Conservation (phyloP, 345 rosid genomes). For the Raphanus raphanistrum region DNA sequence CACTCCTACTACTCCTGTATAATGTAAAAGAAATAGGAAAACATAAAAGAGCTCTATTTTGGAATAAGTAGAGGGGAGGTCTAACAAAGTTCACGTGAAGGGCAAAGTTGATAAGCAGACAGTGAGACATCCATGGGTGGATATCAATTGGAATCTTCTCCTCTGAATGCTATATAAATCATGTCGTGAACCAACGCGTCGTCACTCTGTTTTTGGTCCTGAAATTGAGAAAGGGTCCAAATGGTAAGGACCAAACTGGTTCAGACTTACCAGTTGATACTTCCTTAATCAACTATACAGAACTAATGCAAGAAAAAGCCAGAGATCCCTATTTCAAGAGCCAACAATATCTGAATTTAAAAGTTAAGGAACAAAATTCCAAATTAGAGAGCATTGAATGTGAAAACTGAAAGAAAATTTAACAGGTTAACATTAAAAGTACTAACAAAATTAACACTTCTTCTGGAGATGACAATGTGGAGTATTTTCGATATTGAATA, state of each 20-base stretch:
- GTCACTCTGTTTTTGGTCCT: not conserved
- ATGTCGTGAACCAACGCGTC: not conserved
- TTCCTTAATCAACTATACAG: not conserved
- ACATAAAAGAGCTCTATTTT: not conserved
- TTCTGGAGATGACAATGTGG: not conserved
- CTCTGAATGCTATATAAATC: not conserved
- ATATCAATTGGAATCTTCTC: not conserved
- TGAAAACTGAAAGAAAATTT: not conserved
- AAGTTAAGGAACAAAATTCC: not conserved
- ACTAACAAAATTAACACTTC: not conserved
- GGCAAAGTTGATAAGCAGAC: not conserved
- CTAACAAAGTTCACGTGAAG: not conserved
- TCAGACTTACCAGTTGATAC: not conserved
- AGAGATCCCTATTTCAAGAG: not conserved
- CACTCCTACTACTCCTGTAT: constrained; percentile 61
- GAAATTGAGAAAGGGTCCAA: not conserved
- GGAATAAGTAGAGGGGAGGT: not conserved
- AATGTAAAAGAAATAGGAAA: not conserved
- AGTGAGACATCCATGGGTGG: not conserved
- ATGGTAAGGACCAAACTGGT: not conserved
- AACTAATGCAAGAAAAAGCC: not conserved
- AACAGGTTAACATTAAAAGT: not conserved
- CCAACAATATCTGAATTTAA: too few species aligned
- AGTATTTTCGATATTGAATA: not conserved
- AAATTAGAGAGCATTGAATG: not conserved